phyloP scores from a whole-genome alignment of 148 eudicot genomes.

The Oxyria digyna region DNA sequence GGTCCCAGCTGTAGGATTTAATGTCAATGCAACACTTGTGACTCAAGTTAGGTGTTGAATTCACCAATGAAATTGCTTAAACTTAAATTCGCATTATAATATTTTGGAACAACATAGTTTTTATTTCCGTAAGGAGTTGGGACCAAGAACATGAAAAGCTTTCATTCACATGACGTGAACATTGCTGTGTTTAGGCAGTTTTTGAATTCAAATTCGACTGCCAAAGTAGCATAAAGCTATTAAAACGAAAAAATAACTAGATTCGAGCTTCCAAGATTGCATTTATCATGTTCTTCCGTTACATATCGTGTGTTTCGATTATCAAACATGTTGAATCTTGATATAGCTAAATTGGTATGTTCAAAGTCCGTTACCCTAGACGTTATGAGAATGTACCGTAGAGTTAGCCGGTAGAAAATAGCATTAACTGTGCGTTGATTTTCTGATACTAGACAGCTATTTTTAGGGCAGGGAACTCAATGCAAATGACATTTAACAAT shows the following conservation, averaged over 20 bases:
- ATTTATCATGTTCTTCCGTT: too few relatives aligned
- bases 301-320: too few relatives aligned
- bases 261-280: too few relatives aligned
- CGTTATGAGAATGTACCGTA: neutral
- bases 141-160: neutral
- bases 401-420: neutral
- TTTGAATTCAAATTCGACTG: slow-evolving; percentile 4
- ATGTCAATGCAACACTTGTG: slow-evolving; percentile 1
- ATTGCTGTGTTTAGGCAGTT: neutral
- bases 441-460: neutral
- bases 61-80: neutral
- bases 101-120: too few relatives aligned
- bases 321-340: too few relatives aligned
- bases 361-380: too few relatives aligned
- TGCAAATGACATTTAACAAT: neutral
- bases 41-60: neutral
- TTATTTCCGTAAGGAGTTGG: too few relatives aligned
- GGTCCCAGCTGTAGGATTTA: neutral
- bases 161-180: neutral
- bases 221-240: neutral
- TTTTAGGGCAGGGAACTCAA: neutral
- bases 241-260: too few relatives aligned
- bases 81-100: too few relatives aligned
- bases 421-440: neutral
- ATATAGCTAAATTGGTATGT: too few relatives aligned